Evolutionary conservation across 768 basidiomycete genomes (phyloP).

Genomic region (Termitomyces sp.): DNA sequence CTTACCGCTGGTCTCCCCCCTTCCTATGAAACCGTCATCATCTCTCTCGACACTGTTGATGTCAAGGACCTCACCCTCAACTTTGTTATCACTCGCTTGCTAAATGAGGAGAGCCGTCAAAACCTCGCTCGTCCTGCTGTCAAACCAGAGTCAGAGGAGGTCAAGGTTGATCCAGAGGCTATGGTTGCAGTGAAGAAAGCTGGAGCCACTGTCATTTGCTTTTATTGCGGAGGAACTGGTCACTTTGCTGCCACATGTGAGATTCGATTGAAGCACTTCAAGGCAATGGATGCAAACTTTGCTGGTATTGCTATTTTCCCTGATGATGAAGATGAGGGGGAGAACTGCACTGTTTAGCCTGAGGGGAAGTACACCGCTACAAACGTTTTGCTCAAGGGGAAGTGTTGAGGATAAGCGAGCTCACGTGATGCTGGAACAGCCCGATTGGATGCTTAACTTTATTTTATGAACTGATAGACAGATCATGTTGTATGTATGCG

Average conservation of each 20-base stretch:
- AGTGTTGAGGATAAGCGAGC: background rate
- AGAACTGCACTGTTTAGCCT: background rate
- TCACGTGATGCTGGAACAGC: background rate
- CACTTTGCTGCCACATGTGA: background rate
- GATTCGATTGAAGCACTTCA: too few species aligned
- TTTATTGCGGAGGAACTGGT: background rate
- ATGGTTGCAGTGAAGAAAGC: background rate
- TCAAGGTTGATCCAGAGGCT: too few species aligned
- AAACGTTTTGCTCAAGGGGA: background rate
- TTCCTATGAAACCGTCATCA: slow-evolving; percentile 11
- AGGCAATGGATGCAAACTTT: background rate
- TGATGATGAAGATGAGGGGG: background rate
- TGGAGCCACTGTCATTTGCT: background rate
- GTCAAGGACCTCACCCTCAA: too few species aligned
- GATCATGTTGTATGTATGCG: background rate
- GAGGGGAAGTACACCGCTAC: background rate
- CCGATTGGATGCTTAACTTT: background rate
- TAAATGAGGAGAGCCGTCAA: too few species aligned
- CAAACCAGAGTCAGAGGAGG: too few species aligned
- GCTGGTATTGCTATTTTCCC: background rate
- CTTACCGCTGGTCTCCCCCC: slow-evolving; percentile 17
- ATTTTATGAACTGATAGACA: background rate
- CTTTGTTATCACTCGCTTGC: too few species aligned
- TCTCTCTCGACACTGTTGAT: slow-evolving; percentile 12
- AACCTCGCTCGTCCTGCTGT: too few species aligned